A percentile compares a stretch with the other conserved stretches of the same genome.
Conservation (phyloP, 192 early-diverging fungal genomes). For the Coemansia sp. region DNA sequence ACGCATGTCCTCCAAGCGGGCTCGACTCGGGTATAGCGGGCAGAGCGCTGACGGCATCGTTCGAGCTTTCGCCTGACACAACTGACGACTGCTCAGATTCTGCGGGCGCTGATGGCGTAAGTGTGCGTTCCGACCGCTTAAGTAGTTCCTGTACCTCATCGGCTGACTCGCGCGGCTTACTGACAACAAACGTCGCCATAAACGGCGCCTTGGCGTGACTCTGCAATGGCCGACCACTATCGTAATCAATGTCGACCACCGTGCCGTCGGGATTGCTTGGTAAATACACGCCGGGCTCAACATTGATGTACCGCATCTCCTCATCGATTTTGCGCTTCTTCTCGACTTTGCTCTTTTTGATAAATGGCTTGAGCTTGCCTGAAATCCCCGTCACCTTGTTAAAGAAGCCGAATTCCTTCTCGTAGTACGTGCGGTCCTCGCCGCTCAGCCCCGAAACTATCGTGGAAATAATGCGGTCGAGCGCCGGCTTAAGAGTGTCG, state of each 20-base stretch:
- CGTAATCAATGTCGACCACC: slow-evolving; percentile 93
- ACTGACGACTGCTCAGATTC: neutral
- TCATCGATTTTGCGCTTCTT: slow-evolving; percentile 99
- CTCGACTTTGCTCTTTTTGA: slow-evolving; percentile 85
- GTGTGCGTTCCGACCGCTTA: slow-evolving; percentile 39
- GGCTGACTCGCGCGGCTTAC: slow-evolving; percentile 58
- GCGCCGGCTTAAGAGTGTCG: slow-evolving; percentile 83
- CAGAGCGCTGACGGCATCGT: neutral
- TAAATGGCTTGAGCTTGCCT: slow-evolving; percentile 92
- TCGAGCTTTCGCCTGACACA: neutral
- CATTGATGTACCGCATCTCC: slow-evolving; percentile 90
- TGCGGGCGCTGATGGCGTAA: slow-evolving; percentile 23
- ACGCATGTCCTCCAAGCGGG: neutral
- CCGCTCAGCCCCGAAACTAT: slow-evolving; percentile 83
- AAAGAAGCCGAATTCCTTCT: slow-evolving; percentile 97
- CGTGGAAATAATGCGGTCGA: slow-evolving; percentile 84
- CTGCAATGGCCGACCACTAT: slow-evolving; percentile 92
- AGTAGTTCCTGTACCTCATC: slow-evolving; percentile 61
- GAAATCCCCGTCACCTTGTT: slow-evolving; percentile 94
- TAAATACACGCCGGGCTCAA: slow-evolving; percentile 95
- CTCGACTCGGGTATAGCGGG: neutral
- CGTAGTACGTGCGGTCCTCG: slow-evolving; percentile 85
- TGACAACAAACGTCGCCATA: slow-evolving; percentile 95
- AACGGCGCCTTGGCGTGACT: slow-evolving; percentile 99
- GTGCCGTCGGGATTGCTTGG: slow-evolving; percentile 95